phyloP scores from a whole-genome alignment of 106 monocot genomes.

The Dendrobium chrysotoxum region DNA sequence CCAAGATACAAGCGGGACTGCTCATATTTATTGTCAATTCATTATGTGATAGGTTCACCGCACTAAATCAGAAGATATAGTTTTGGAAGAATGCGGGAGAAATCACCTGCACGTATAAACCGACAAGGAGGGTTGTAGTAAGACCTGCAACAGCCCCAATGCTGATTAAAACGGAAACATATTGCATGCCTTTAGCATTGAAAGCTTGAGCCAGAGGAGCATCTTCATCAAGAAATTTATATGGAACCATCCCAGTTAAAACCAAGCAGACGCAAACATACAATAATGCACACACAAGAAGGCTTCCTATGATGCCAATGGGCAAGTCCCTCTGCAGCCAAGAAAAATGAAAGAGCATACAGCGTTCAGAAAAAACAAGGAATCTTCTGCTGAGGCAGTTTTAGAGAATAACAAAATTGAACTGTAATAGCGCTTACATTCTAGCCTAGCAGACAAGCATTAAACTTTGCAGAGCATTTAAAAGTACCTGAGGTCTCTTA shows the following conservation, averaged over 20 bases:
- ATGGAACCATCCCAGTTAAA: conserved; percentile 97
- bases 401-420: conserved; percentile 1
- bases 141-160: conserved; percentile 95
- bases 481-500: conserved; percentile 79
- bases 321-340: conserved; percentile 79
- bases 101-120: conserved; percentile 90
- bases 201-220: conserved; percentile 98
- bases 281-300: conserved; percentile 61
- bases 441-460: neutral
- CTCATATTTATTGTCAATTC: conserved; percentile 8
- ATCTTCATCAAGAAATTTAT: conserved; percentile 74
- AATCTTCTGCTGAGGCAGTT: neutral
- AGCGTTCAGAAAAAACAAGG: neutral
- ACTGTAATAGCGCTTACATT: conserved; percentile 4
- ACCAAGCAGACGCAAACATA: conserved; percentile 91
- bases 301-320: conserved; percentile 88
- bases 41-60: neutral
- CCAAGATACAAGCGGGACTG: conserved; percentile 97
- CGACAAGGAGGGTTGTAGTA: conserved; percentile 89
- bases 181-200: conserved; percentile 72
- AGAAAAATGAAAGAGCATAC: neutral
- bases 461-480: neutral
- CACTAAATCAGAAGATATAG: neutral
- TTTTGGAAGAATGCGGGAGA: neutral
- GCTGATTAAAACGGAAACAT: conserved; percentile 84